A percentile compares a stretch with the other conserved stretches of the same genome.
phyloP scores from a whole-genome alignment of 805 yeast species.

The Yamadazyma sp. region DNA sequence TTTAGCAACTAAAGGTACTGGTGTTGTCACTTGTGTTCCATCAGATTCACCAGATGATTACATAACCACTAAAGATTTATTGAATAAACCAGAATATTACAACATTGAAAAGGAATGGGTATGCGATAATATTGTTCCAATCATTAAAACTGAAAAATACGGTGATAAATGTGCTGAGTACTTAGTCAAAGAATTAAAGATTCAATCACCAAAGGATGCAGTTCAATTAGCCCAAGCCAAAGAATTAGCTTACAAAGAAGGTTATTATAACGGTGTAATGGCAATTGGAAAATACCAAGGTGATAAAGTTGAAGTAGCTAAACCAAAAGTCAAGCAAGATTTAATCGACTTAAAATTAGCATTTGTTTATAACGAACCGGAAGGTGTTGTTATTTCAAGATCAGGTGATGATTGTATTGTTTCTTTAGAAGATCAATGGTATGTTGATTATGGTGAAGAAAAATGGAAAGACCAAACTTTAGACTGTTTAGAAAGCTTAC shows the following conservation, averaged over 20 bases:
- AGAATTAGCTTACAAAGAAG: conserved; percentile 94
- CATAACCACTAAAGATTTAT: conserved; percentile 79
- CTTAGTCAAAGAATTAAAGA: conserved; percentile 81
- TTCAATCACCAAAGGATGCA: conserved; percentile 90
- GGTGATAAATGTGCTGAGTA: conserved; percentile 87
- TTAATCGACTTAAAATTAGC: conserved; percentile 75
- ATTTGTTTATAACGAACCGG: conserved; percentile 93
- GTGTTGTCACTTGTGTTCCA: conserved; percentile 98
- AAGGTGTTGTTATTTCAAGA: conserved; percentile 82
- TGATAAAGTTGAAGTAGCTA: conserved; percentile 86
- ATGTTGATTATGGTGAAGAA: conserved; percentile 93
- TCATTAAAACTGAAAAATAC: conserved; percentile 77
- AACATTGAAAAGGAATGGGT: conserved; percentile 87
- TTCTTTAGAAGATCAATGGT: conserved; percentile 98
- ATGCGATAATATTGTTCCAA: conserved; percentile 63
- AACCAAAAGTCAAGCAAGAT: conserved; percentile 81
- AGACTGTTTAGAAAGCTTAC: conserved; percentile 73
- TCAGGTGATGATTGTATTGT: conserved; percentile 97
- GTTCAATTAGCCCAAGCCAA: conserved; percentile 87
- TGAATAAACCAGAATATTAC: conserved; percentile 88
- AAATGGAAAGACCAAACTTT: conserved; percentile 79
- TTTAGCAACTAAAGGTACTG: conserved; percentile 93
- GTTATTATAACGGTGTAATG: conserved; percentile 87
- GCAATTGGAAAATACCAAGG: conserved; percentile 80
- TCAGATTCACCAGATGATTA: conserved; percentile 98